Base-by-base conservation (phyloP, 345 rosid species). In the Bruguiera sexangula region DNA sequence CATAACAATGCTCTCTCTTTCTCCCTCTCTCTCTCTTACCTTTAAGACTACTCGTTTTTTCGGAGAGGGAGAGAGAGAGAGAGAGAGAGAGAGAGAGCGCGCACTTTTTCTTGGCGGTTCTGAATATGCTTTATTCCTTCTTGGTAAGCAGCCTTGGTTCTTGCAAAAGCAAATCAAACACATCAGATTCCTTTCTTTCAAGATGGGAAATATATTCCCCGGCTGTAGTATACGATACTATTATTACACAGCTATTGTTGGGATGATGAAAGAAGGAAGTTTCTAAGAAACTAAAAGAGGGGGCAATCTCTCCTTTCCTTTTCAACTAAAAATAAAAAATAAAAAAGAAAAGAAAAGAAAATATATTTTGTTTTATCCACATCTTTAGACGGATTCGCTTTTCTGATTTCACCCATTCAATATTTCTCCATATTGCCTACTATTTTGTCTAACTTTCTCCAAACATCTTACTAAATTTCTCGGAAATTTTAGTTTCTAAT, bases 181-280 rank as follows among this genome's bases (percentile, higher is more conserved):
- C 1, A 59, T 18, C 75, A 77, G 85, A 86, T 88, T 86, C 90
- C 84, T 88, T 88, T 80, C 90, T 80, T 83, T 80, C 87, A 75
- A 68, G 62, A 67, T 69, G 73, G 72, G 80, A 86, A 81, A 72
- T 80, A 77, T 85, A 81, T 69, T 80, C 82, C 55, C 20, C n/a
- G 18, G 54, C 80, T 60, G 10, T 6, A 21, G 56, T 8, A 29
- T 1, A 57, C 16, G n/a, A 31, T 11, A 10, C 31, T 39, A 13
- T 0, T 39, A 39, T 39, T 2, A 39, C 37, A 34, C 37, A 34
- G 8, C 37, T 8, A 0, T 34, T 8, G 37, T 34, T 34, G 37
- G 37, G 37, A 34, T 34, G 37, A 34, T 8, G 10, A 8, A 34
- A 34, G 37, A 1, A 34, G 37, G 37, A 34, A 34, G 37, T 34